Evolutionary conservation across 2,329 filamentous ascomycete genomes (phyloP), one percentile per base, ranked within the genome.

Genomic region (Aspergillus uvarum): DNA sequence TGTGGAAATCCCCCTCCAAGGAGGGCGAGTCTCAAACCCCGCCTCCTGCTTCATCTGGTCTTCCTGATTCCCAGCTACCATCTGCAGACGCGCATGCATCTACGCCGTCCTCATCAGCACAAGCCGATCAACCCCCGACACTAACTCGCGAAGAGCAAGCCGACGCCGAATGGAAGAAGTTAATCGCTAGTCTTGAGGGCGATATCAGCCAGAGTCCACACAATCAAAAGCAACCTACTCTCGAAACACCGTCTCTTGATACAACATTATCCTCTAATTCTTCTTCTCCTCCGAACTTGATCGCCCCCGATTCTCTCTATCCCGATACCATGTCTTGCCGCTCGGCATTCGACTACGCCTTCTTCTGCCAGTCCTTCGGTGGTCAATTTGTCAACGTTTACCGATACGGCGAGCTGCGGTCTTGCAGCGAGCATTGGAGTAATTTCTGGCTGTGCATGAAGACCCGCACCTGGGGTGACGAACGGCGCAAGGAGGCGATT

Each of bases 361-460:
- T 94, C 84, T 91, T 94, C 82, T 99, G 95, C 83, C 91, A 95
- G 74, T 92, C 89, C 0, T 82, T 96, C 8, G 93, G 92, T 56
- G 92, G 94, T 0, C 93, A 98, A 75, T 96, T 93, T 82, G 92
- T 90, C 70, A 87, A 92, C 70, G 85, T 98, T 42, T 99, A 98
- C 82, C 89, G 95, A 44, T 89, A 92, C 72, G 95, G 95, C 63
- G 80, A 82, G 47, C 80, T 96, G 70, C 86, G 89, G 49, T 83
- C 85, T 3, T 99, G 95, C 82, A 86, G 82, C 63, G 89, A 96
- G 66, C 88, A 92, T 64, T 97, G 94, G 92, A 85, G 89, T 62
- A 91, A 96, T 76, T 98, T 96, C 77, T 96, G 93, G 90, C 94
- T 97, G 79, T 99, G 95, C 82, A 97, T 98, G 93, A 88, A 91